Evolutionary conservation across 192 early-diverging fungal genomes (phyloP), one percentile per base, ranked within the genome.

Genomic region (Backusella liffmaniae): DNA sequence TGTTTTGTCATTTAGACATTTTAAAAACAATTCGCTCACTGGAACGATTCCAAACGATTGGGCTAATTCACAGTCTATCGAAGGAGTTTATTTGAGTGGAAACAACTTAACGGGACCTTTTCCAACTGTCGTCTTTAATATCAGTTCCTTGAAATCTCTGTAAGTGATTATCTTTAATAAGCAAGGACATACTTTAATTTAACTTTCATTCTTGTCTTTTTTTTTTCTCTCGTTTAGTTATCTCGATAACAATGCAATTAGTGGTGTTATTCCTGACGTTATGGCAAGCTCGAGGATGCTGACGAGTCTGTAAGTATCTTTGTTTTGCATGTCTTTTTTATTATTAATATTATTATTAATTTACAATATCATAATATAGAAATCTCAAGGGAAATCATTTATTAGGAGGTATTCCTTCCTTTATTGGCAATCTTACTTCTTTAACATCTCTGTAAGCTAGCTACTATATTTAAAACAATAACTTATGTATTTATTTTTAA

Each of bases 21-120:
- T 70, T 30, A 70, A 70, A 70, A 70, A 39, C 15, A 70, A 70
- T 44, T 44, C 36, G 16, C 36, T 70, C 39, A 21, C 10, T 23
- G 69, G 69, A 29, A 44, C 69, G 6, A 46, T 70, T 26, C 69
- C 69, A 15, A 26, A 70, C 26, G 37, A 37, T 23, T 41, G 69
- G 69, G 36, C 26, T 10, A 15, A 12, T 15, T 39, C 41, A 23
- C 21, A 21, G 12, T 26, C 69, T 23, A 21, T 70, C 44, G 39
- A 70, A 16, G 36, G 36, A 6, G 26, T 70, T 26, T 71, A 83
- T 67, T 39, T 82, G 51, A 79, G 78, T 26, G 30, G 74, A 16
- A 83, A 83, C 29, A 67, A 80, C 12, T 23, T 83, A 39, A 66
- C 82, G 13, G 82, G 78, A 1, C 4, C 21, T 44, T 62, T 83